These are phyloP conservation scores for Hypomyces rosellus DNA, from an alignment of 2,329 filamentous ascomycete species.

Conservation along the genomic window DNA sequence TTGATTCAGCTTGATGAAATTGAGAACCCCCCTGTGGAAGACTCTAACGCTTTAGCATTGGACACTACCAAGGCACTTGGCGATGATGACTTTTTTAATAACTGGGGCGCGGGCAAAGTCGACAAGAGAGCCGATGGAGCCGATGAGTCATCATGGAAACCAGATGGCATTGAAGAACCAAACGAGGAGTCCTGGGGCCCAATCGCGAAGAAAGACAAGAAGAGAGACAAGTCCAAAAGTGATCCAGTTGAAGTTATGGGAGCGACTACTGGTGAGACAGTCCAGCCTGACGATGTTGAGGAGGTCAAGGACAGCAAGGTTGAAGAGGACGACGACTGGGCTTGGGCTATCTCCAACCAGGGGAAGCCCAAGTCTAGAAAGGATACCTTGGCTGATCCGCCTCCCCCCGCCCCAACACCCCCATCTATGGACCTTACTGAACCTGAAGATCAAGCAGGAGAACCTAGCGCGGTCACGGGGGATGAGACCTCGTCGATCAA, in stretches of 20 bases:
- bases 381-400: conserved; percentile 34
- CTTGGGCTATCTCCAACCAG: conserved; percentile 36
- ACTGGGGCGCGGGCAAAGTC: conserved; percentile 51
- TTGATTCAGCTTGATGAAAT: conserved; percentile 31
- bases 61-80: conserved; percentile 27
- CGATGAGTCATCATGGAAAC: conserved; percentile 29
- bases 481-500: conserved; percentile 26
- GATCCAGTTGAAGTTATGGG: conserved; percentile 41
- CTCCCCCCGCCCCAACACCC: conserved; percentile 43
- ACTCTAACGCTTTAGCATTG: conserved; percentile 21
- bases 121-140: conserved; percentile 32
- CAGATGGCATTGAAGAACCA: conserved; percentile 38
- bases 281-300: conserved; percentile 40
- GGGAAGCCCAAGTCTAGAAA: conserved; percentile 38
- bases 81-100: conserved; percentile 49
- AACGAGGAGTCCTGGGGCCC: conserved; percentile 35
- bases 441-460: conserved; percentile 26
- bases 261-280: conserved; percentile 39
- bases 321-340: conserved; percentile 37
- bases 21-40: conserved; percentile 19
- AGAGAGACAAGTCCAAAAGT: conserved; percentile 43
- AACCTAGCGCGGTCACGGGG: conserved; percentile 31
- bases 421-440: conserved; percentile 42
- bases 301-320: conserved; percentile 38
- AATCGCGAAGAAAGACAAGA: conserved; percentile 33